Conservation (phyloP, 345 rosid genomes). For the Euphorbia tirucalli region DNA sequence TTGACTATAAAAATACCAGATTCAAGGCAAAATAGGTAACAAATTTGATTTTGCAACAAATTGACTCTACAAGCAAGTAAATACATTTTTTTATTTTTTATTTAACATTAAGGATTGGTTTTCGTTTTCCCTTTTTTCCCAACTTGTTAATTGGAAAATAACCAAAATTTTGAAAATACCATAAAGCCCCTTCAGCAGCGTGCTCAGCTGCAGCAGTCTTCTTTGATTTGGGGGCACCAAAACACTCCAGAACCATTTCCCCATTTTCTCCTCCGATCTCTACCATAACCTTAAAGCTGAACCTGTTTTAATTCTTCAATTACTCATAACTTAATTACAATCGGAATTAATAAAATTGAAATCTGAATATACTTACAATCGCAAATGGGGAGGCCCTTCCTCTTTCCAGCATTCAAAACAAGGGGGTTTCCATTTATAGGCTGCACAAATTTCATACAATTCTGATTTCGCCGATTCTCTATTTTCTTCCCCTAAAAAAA, state of each 20-base stretch:
- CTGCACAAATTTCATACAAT: conserved; percentile 44
- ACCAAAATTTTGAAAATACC: conserved; percentile 55
- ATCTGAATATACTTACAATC: conserved; percentile 50
- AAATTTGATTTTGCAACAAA: too few relatives aligned
- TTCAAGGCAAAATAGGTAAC: too few relatives aligned
- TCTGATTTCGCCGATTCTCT: conserved; percentile 36
- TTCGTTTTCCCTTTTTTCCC: not conserved
- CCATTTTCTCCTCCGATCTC: conserved; percentile 28
- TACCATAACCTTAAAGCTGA: conserved; percentile 38
- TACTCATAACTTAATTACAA: not conserved
- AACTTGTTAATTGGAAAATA: conserved; percentile 16
- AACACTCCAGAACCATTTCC: conserved; percentile 45
- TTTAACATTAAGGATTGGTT: too few relatives aligned
- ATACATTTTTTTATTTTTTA: too few relatives aligned
- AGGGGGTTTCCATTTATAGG: conserved; percentile 51
- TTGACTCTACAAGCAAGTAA: too few relatives aligned
- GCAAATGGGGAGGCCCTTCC: conserved; percentile 47
- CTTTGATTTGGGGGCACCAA: conserved; percentile 32
- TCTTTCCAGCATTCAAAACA: conserved; percentile 45
- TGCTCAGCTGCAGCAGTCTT: conserved; percentile 63
- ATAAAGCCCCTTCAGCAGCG: conserved; percentile 68
- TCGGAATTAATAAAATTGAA: not conserved
- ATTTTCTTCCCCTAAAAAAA: conserved; percentile 24
- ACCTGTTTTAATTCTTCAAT: conserved; percentile 33
- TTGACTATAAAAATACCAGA: too few relatives aligned